Evolutionary conservation across 2,329 filamentous ascomycete genomes (phyloP).

Genomic region (Xylaria sp.): DNA sequence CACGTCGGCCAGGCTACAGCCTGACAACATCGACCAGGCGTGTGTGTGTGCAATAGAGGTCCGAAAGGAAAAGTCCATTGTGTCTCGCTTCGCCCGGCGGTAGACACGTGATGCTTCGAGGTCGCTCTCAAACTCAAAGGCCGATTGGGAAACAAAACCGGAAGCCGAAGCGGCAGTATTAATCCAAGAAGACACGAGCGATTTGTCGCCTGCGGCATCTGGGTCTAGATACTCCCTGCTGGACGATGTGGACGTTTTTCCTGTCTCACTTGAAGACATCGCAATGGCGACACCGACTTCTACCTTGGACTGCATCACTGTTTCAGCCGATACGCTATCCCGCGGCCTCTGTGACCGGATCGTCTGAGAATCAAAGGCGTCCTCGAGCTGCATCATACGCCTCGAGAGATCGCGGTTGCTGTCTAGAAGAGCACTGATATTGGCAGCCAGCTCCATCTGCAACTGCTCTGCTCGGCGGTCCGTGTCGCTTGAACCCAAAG

Average conservation of each 20-base stretch:
- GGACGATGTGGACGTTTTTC: background rate
- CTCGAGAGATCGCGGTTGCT: conserved; percentile 17
- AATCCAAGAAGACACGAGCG: too few relatives aligned
- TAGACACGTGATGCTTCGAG: conserved; percentile 17
- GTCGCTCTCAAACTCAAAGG: conserved; percentile 19
- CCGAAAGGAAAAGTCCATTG: conserved; percentile 23
- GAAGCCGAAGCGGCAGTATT: background rate
- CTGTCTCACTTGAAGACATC: background rate
- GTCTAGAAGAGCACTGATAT: conserved; percentile 11
- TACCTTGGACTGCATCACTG: background rate
- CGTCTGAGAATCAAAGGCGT: conserved; percentile 3
- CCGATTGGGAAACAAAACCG: background rate
- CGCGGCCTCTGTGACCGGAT: conserved; percentile 2
- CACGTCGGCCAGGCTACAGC: conserved; percentile 8
- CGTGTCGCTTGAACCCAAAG: conserved; percentile 11
- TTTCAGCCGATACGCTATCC: background rate
- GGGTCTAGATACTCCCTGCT: background rate
- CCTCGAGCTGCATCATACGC: conserved; percentile 22
- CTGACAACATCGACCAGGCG: conserved; percentile 17
- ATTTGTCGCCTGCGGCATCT: background rate
- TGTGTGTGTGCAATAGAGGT: conserved; percentile 9
- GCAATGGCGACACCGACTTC: background rate
- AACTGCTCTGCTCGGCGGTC: conserved; percentile 15
- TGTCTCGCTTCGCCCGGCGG: conserved; percentile 16
- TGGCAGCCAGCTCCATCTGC: conserved; percentile 10